phyloP scores from a whole-genome alignment of 495 filamentous ascomycete genomes.

The Aspergillus bertholletiae region DNA sequence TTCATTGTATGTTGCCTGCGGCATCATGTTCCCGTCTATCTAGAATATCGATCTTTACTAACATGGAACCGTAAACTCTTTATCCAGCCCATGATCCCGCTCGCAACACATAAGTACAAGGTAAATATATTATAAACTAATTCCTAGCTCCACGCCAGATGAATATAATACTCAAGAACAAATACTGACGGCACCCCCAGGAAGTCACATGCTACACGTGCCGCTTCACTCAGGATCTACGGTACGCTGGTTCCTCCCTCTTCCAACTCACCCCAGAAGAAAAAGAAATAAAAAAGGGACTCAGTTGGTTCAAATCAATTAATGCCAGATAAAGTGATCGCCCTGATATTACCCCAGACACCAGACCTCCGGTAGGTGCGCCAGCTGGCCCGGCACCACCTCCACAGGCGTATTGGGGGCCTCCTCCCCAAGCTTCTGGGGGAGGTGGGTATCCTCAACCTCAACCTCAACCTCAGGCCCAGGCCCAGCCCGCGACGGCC shows the following conservation, averaged over 20 bases:
- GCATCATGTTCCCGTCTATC: neutral
- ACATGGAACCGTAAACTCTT: neutral
- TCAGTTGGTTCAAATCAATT: neutral
- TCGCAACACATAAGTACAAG: slow-evolving; percentile 49
- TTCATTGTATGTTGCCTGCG: slow-evolving; percentile 53
- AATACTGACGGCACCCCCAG: slow-evolving; percentile 25
- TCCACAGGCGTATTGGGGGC: slow-evolving; percentile 19
- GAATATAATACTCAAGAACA: too few species aligned
- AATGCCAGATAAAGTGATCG: slow-evolving; percentile 30
- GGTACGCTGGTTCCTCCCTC: too few species aligned
- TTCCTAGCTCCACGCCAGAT: too few species aligned
- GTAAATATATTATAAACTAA: too few species aligned
- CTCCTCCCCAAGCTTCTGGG: slow-evolving; percentile 11
- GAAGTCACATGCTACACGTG: slow-evolving; percentile 53
- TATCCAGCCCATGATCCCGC: slow-evolving; percentile 44
- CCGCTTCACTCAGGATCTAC: slow-evolving; percentile 50
- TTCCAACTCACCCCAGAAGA: too few species aligned
- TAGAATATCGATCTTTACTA: neutral
- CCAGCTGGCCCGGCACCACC: slow-evolving; percentile 28
- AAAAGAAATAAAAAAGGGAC: neutral
- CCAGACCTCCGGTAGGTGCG: slow-evolving; percentile 31
- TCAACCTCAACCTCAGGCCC: too few species aligned
- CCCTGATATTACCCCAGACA: slow-evolving; percentile 44
- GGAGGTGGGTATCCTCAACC: neutral
- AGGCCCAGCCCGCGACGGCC: too few species aligned